phyloP scores from a whole-genome alignment of 345 rosid species.

The Eucalyptus pauciflora region DNA sequence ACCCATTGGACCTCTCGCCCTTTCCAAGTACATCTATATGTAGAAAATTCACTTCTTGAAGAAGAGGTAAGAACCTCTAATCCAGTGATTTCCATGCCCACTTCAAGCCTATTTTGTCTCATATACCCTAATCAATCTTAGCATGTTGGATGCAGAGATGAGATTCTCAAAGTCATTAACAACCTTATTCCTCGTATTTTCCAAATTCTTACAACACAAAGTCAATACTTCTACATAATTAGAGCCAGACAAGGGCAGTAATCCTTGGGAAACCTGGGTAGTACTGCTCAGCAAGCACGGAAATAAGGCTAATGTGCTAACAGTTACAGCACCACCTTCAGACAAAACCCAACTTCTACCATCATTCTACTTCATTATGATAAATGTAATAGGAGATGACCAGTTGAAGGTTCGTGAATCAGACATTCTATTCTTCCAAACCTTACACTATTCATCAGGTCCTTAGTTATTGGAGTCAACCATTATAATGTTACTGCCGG shows the following conservation, averaged over 20 bases:
- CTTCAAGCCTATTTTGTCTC: background rate
- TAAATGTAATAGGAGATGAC: background rate
- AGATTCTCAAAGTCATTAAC: background rate
- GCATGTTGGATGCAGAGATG: background rate
- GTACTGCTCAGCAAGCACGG: background rate
- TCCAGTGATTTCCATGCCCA: background rate
- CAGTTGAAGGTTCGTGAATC: background rate
- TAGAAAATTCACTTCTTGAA: background rate
- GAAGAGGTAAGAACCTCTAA: background rate
- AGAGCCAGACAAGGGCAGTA: background rate
- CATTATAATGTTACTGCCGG: background rate
- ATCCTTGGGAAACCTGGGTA: background rate
- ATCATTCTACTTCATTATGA: background rate
- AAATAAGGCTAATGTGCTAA: background rate
- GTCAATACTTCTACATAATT: background rate
- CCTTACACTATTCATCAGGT: background rate
- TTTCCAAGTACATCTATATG: background rate
- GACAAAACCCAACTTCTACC: background rate
- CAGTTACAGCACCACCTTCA: background rate
- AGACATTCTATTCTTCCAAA: background rate
- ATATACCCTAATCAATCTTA: background rate
- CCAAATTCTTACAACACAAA: background rate
- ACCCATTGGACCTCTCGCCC: background rate
- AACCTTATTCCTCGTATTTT: background rate
- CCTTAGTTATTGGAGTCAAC: background rate